Base-by-base conservation (phyloP, 2,329 filamentous ascomycete species). In the Curvularia lunata region DNA sequence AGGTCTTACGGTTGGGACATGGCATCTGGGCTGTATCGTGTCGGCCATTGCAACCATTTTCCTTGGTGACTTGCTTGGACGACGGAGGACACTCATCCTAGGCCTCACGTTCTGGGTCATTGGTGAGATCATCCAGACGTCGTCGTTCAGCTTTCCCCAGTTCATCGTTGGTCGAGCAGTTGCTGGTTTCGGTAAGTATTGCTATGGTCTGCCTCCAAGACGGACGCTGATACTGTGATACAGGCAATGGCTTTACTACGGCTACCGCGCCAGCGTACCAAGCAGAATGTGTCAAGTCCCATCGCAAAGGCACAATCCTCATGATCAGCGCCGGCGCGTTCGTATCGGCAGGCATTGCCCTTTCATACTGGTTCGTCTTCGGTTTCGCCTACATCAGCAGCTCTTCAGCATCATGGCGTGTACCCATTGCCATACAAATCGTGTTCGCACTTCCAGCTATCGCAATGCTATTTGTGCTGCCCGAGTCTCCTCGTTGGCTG, bases 401-500 rank as follows among this genome's bases (percentile, higher is more conserved):
- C 46, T 62, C 61, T 13, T 67, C 68, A 2, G 67, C 73, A 21
- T 62, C 71, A 48, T 86, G 84, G 84, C 78, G 84, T 47, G 83
- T 85, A 58, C 84, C 84, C 0, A 79, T 86, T 49, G 82, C 81
- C 7, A 84, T 86, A 69, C 85, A 87, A 70, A 84, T 85, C 61
- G 65, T 85, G 32, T 83, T 86, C 52, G 83, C 84, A 0, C 56
- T 83, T 2, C 75, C 85, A 34, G 84, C 86, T 25, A 75, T 86
- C 48, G 80, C 83, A 41, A 80, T 84, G 4, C 58, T 83, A 3
- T 75, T 82, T 52, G 77, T 77, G 13, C 75, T 86, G 1, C 84
- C 84, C 10, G 85, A 87, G 64, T 85, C 83, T 0, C 85, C 85
- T 9, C 80, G 85, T 51, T 86, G 84, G 82, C 77, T 87, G 6